Evolutionary conservation across 2,329 filamentous ascomycete genomes (phyloP).

Genomic region (Scedosporium boydii): DNA sequence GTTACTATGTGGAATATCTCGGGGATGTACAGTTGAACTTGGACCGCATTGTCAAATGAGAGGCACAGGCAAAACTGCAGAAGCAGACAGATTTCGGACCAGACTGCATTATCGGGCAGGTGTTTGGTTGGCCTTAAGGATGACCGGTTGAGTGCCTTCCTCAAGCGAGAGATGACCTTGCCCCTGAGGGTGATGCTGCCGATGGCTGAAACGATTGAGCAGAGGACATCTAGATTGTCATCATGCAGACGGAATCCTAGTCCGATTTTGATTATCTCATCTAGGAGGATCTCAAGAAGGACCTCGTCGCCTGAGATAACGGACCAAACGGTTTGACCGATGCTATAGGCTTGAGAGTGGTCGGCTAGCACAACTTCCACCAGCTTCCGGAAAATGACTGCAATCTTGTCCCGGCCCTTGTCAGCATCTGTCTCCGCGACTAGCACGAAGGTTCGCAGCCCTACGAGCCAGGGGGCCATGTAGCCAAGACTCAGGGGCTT

Average conservation of each 20-base stretch:
- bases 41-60: slow-evolving; percentile 58
- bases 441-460: slow-evolving; percentile 50
- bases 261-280: slow-evolving; percentile 57
- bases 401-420: slow-evolving; percentile 56
- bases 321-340: slow-evolving; percentile 61
- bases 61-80: slow-evolving; percentile 56
- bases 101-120: slow-evolving; percentile 57
- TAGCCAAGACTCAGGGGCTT: slow-evolving; percentile 58
- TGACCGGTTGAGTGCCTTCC: slow-evolving; percentile 58
- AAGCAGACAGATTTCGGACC: slow-evolving; percentile 60
- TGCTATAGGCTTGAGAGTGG: slow-evolving; percentile 44
- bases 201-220: slow-evolving; percentile 53
- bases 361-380: slow-evolving; percentile 57
- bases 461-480: slow-evolving; percentile 60
- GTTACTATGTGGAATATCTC: slow-evolving; percentile 64
- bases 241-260: slow-evolving; percentile 47
- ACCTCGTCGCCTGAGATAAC: slow-evolving; percentile 55
- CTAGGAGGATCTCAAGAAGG: slow-evolving; percentile 56
- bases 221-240: slow-evolving; percentile 49
- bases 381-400: slow-evolving; percentile 53
- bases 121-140: slow-evolving; percentile 57
- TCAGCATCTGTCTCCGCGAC: slow-evolving; percentile 52
- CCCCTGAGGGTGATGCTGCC: slow-evolving; percentile 57
- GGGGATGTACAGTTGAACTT: slow-evolving; percentile 58
- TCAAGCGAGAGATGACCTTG: slow-evolving; percentile 54